phyloP scores from a whole-genome alignment of 805 yeast species.

The Saturnispora halmiae region DNA sequence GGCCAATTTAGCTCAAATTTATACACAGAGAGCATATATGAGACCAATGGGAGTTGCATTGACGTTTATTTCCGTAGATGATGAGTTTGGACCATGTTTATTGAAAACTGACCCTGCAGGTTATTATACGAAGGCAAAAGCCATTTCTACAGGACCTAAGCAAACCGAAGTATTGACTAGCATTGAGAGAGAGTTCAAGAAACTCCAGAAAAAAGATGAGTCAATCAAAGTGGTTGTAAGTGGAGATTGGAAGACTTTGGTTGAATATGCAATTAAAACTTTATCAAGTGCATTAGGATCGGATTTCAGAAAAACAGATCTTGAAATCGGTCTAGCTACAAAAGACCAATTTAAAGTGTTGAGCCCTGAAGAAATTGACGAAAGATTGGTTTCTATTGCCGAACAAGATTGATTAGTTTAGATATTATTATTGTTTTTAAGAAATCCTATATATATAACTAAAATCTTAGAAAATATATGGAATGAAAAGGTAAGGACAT shows the following conservation, averaged over 20 bases:
- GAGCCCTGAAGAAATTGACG: constrained; percentile 84
- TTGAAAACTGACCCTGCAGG: constrained; percentile 98
- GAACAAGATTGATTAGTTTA: constrained; percentile 94
- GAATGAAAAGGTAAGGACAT: constrained; percentile 90
- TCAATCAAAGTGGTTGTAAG: constrained; percentile 38
- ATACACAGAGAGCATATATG: constrained; percentile 97
- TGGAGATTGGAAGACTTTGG: constrained; percentile 84
- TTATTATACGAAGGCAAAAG: constrained; percentile 81
- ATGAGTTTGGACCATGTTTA: constrained; percentile 79
- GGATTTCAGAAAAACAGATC: constrained; percentile 87
- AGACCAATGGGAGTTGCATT: constrained; percentile 93
- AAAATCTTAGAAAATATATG: constrained; percentile 53
- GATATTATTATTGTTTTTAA: neutral
- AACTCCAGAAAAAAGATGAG: constrained; percentile 28
- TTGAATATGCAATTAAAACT: constrained; percentile 81
- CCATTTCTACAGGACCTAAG: constrained; percentile 93
- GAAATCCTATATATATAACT: neutral
- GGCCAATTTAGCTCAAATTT: constrained; percentile 92
- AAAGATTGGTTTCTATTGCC: constrained; percentile 86
- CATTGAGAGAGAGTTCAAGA: constrained; percentile 83
- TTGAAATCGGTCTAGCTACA: constrained; percentile 87
- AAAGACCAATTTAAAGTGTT: constrained; percentile 61
- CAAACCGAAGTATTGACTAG: constrained; percentile 91
- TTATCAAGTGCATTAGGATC: constrained; percentile 82
- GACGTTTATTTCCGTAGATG: constrained; percentile 82